Evolutionary conservation across 345 rosid genomes (phyloP), one percentile per base, ranked within the genome.

Genomic region (Eucalyptus cloeziana): DNA sequence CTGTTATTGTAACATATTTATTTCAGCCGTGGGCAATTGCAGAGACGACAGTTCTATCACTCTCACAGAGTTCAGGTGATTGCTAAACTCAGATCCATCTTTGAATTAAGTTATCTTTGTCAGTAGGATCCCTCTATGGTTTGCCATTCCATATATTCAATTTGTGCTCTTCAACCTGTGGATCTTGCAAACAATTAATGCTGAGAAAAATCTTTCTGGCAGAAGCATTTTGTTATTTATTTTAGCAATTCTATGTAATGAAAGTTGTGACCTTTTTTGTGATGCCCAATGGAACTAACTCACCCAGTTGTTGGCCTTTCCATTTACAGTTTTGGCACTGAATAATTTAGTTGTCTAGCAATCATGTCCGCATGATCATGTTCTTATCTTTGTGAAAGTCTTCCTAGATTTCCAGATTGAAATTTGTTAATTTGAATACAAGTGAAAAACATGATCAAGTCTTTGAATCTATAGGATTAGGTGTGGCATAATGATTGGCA

Each of bases 31-130:
- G 92, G 85, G 85, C 98, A 96, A 90, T 95, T 98, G 87, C 92
- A 89, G 92, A 94, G 90, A 87, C 96, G 99, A 52, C 99, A 94
- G 92, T 98, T 97, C 93, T 97, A 93, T 92, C 99, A 98, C 90
- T 98, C 99, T 37, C 99, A 96, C 93, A 94, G 96, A 92, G 96
- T 96, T 92, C 99, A 98, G 98, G 99, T 98, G 91, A 94, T 49
- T 91, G 49, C 51, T 88, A 47, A 81, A 50, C 7, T 54, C 85
- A 17, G 47, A 60, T 64, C 43, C 47, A 31, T 22, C 88, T 83
- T 62, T 49, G 44, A 47, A 89, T 85, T 58, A 50, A 49, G 49
- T 27, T 80, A 69, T 87, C n/a, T 47, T 40, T 37, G 17, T 31
- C n/a, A 54, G 33, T 88, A 4, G 7, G 14, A 76, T 76, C 85